Evolutionary conservation across 176 grass and related monocot species (phyloP).

Genomic region (Melocanna baccifera): DNA sequence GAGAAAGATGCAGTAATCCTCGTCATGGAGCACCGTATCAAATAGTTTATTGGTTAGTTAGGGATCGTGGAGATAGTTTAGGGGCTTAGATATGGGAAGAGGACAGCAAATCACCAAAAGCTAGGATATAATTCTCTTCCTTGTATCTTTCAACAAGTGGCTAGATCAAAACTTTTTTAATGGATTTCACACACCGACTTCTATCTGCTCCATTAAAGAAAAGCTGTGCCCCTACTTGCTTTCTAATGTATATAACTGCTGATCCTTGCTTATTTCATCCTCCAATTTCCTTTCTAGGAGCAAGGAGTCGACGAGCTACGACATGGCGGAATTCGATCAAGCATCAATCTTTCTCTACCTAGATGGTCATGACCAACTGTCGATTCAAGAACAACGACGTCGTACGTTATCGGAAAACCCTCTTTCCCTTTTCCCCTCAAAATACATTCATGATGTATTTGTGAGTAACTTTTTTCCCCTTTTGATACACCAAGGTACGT

Average conservation of each 20-base stretch:
- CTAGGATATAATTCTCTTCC: slow-evolving; percentile 43
- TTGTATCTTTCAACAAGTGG: slow-evolving; percentile 52
- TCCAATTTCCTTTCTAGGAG: slow-evolving; percentile 45
- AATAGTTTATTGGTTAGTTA: slow-evolving; percentile 56
- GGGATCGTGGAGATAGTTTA: slow-evolving; percentile 38
- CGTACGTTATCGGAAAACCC: slow-evolving; percentile 28
- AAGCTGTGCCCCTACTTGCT: slow-evolving; percentile 29
- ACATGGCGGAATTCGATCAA: slow-evolving; percentile 69
- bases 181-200: slow-evolving; percentile 44
- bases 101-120: slow-evolving; percentile 24
- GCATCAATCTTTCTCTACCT: slow-evolving; percentile 59
- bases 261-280: slow-evolving; percentile 28
- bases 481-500: not conserved
- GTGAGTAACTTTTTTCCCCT: not conserved
- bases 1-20: not conserved
- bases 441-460: not conserved
- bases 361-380: slow-evolving; percentile 53
- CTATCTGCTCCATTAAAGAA: slow-evolving; percentile 53
- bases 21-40: not conserved
- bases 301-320: slow-evolving; percentile 58
- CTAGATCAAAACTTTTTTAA: slow-evolving; percentile 35
- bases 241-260: slow-evolving; percentile 12
- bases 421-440: not conserved
- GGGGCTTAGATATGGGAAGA: slow-evolving; percentile 32
- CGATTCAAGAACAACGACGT: slow-evolving; percentile 62